Evolutionary conservation across 345 rosid species (phyloP), one percentile per base, ranked within the genome.

Genomic region (Garcia nutans): DNA sequence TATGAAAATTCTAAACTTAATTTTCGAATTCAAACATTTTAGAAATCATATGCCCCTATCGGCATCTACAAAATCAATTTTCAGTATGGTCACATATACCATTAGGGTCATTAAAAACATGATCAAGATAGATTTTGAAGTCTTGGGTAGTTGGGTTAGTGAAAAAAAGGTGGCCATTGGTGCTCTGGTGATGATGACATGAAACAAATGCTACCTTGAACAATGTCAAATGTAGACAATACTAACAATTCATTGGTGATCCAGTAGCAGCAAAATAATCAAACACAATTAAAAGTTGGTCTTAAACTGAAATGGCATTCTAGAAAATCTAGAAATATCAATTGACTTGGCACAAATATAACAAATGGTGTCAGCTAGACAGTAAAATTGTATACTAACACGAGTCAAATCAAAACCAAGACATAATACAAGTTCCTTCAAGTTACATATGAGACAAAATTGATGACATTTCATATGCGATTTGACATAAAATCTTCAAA

Each of bases 181-280:
- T 11, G 13, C 13, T 47, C 50, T 47, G 12, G 22, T 15, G 49
- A 31, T 37, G 49, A 17, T 5, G 47, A 64, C 68, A 12, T 64
- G 68, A 44, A 64, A 33, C n/a, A 19, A 31, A 64, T 33, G 68
- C 68, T 64, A 33, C 68, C 47, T 33, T 17, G 47, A 64, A 37
- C 15, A 23, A 0, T 22, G 26, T 16, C 13, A 61, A 10, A 16
- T 1, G 15, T 61, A 11, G 13, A 20, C 41, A 10, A 33, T 61
- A 61, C 24, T 24, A 61, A 61, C 19, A 13, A 61, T 41, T 63
- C 44, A 31, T 26, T 63, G n/a, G 1, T 15, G 67, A 20, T 10
- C 9, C 52, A 66, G 70, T 41, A 37, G 24, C 33, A 45, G 19
- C 9, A 66, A 42, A 45, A 20, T 22, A 66, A 42, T 66, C 70